These are phyloP conservation scores for Trametes gibbosa DNA, from an alignment of 768 basidiomycete species.

Conservation along the genomic window DNA sequence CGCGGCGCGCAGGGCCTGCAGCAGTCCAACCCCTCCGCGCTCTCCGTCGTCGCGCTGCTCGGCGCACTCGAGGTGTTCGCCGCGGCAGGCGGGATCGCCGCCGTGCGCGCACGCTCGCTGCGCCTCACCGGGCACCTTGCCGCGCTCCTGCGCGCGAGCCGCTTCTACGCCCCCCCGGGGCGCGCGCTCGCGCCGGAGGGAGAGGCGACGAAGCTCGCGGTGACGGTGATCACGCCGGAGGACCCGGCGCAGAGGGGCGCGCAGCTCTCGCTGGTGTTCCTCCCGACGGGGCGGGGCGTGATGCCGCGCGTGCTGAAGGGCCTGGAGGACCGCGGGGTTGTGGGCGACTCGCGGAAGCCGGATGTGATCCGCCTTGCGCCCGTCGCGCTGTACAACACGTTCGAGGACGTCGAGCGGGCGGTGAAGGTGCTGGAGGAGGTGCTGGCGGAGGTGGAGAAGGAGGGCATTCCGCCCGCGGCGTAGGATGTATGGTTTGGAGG, in stretches of 20 bases:
- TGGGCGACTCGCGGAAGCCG: conserved; percentile 90
- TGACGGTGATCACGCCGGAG: conserved; percentile 91
- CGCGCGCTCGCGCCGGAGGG: background rate
- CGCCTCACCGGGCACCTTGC: conserved; percentile 73
- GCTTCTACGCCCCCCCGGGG: conserved; percentile 54
- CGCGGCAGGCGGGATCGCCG: conserved; percentile 69
- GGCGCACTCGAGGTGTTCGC: conserved; percentile 83
- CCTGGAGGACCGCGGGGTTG: conserved; percentile 68
- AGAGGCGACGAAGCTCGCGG: conserved; percentile 38
- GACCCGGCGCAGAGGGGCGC: conserved; percentile 70
- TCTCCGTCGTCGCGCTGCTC: conserved; percentile 75
- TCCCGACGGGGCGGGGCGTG: conserved; percentile 53
- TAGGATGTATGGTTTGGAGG: background rate
- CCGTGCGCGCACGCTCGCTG: conserved; percentile 67
- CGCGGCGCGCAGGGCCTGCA: conserved; percentile 93
- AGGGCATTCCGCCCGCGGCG: conserved; percentile 4
- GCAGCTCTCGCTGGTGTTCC: conserved; percentile 83
- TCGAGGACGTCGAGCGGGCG: conserved; percentile 72
- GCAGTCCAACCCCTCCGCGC: conserved; percentile 89
- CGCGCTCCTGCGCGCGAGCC: conserved; percentile 53
- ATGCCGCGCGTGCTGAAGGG: conserved; percentile 71
- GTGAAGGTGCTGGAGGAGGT: conserved; percentile 62
- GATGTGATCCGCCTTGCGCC: conserved; percentile 91
- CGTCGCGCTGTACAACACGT: conserved; percentile 81
- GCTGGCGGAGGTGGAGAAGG: conserved; percentile 35